phyloP scores from a whole-genome alignment of 73 alveolate genomes.

The Durusdinium trenchii region DNA sequence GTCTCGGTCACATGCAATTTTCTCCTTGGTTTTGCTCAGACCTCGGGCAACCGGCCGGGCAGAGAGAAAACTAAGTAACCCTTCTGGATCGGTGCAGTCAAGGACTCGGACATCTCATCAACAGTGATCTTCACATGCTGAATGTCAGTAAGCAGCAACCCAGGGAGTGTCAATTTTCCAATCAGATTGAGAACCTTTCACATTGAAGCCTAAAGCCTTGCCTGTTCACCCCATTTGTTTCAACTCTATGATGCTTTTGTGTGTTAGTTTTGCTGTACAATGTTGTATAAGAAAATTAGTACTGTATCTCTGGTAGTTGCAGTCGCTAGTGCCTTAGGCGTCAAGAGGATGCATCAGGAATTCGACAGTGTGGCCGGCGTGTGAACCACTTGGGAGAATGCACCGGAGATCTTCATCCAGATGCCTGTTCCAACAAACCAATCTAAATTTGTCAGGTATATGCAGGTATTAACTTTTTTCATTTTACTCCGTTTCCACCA shows the following conservation, averaged over 20 bases:
- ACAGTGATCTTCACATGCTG: too few species aligned
- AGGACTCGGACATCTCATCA: too few species aligned
- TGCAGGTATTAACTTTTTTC: too few species aligned
- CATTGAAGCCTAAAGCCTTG: background rate
- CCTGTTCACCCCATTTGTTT: too few species aligned
- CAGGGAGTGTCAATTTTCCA: background rate
- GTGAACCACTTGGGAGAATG: background rate
- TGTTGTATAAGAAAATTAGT: background rate
- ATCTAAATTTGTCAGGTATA: too few species aligned
- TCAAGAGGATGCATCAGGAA: conserved; percentile 5
- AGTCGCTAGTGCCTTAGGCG: conserved; percentile 45
- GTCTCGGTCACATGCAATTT: conserved; percentile 81
- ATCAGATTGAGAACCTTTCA: background rate
- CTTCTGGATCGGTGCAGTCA: too few species aligned
- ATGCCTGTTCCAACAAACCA: too few species aligned
- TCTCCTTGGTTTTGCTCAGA: conserved; percentile 42
- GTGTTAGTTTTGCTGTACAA: background rate
- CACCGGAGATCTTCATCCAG: too few species aligned
- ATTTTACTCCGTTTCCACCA: too few species aligned
- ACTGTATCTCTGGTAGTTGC: background rate
- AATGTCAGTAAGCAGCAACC: background rate
- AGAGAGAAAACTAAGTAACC: too few species aligned
- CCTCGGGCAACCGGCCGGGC: background rate
- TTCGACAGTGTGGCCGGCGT: conserved; percentile 51
- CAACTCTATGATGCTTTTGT: background rate